Conservation (phyloP, 192 early-diverging fungal species). For the Mortierella antarctica region DNA sequence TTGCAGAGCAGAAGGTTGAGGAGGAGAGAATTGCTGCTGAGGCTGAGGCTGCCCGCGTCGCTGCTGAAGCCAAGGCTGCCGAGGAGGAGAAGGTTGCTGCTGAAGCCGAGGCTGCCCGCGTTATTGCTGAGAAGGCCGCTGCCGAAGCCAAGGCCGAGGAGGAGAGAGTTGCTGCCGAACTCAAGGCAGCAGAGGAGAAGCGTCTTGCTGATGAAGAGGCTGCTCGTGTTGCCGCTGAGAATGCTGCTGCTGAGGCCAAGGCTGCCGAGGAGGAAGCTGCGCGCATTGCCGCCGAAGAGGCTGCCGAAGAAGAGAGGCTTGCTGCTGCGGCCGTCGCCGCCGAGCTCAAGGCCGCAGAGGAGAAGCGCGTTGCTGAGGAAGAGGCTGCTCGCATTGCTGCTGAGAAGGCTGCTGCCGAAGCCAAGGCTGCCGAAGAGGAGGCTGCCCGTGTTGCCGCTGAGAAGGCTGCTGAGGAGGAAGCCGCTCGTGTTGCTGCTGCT, state of each 20-base stretch:
- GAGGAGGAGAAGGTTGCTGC: constrained; percentile 19
- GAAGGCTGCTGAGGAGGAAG: constrained; percentile 1
- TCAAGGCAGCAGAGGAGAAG: constrained; percentile 5
- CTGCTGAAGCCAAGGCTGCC: constrained; percentile 8
- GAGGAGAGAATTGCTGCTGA: constrained; percentile 5
- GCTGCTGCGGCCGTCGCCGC: constrained; percentile 1
- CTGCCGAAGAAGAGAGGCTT: constrained; percentile 8
- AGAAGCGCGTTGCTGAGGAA: constrained; percentile 8
- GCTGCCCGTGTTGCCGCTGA: background rate
- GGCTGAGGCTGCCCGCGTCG: constrained; percentile 2
- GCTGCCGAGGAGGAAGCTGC: constrained; percentile 15
- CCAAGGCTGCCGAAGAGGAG: constrained; percentile 13
- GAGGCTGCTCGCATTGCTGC: constrained; percentile 16
- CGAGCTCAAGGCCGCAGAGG: constrained; percentile 10
- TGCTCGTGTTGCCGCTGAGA: background rate
- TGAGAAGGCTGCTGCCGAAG: constrained; percentile 6
- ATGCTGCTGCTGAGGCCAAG: background rate
- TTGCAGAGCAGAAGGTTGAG: constrained; percentile 17
- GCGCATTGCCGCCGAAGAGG: constrained; percentile 25
- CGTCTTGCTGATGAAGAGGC: constrained; percentile 11
- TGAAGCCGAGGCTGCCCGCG: constrained; percentile 20
- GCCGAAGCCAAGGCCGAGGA: constrained; percentile 20
- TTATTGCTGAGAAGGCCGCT: constrained; percentile 21
- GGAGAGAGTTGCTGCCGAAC: constrained; percentile 2
- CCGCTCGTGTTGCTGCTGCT: constrained; percentile 11